Evolutionary conservation across 1,284 basidiomycete genomes (phyloP).

Genomic region (Tilletia walkeri): DNA sequence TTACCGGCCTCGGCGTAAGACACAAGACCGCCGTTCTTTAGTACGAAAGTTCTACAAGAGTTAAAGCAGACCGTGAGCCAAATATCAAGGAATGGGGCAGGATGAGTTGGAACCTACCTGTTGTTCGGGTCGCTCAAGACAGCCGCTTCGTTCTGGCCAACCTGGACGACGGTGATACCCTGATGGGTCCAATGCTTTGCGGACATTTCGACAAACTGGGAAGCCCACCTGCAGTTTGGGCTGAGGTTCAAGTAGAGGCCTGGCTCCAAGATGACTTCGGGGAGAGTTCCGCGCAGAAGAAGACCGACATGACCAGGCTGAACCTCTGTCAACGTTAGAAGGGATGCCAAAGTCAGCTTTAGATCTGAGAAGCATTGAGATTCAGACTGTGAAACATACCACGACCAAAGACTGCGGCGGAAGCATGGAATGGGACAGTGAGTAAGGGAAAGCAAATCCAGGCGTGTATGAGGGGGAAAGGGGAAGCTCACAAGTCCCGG

Average conservation of each 20-base stretch:
- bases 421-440: too few relatives aligned
- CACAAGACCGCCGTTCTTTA: constrained; percentile 61
- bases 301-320: constrained; percentile 68
- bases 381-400: too few relatives aligned
- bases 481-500: constrained; percentile 21
- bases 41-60: constrained; percentile 70
- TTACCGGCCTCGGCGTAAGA: constrained; percentile 71
- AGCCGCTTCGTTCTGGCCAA: constrained; percentile 75
- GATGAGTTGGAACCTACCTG: background rate
- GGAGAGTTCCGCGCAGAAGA: constrained; percentile 73
- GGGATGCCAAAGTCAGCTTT: too few relatives aligned
- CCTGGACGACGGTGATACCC: constrained; percentile 73
- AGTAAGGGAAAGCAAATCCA: too few relatives aligned
- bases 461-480: constrained; percentile 31
- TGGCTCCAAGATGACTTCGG: constrained; percentile 68
- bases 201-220: constrained; percentile 71
- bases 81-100: too few relatives aligned
- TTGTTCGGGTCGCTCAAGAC: constrained; percentile 77
- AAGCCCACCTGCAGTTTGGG: constrained; percentile 76
- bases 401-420: too few relatives aligned
- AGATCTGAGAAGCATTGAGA: too few relatives aligned
- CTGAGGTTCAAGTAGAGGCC: constrained; percentile 74
- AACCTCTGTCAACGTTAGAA: too few relatives aligned
- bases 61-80: too few relatives aligned
- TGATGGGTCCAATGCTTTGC: constrained; percentile 74